A percentile compares a stretch with the other conserved stretches of the same genome.
phyloP scores from a whole-genome alignment of 352 stramenopile species.

The Globisporangium acanthophoron region DNA sequence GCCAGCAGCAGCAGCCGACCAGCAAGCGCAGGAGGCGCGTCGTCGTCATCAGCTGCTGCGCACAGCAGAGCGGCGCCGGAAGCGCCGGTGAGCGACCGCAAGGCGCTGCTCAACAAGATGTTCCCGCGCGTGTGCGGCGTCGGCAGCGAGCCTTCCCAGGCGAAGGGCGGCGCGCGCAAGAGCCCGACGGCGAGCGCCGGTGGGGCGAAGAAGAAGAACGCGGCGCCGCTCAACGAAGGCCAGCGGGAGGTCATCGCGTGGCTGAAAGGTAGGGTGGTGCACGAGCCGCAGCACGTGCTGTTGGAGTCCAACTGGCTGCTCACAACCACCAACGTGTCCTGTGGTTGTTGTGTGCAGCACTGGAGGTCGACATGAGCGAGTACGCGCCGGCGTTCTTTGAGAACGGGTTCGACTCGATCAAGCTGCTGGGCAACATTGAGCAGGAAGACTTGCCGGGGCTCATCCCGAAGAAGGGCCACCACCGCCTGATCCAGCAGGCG shows the following conservation, averaged over 20 bases:
- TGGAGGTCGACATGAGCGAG: conserved; percentile 81
- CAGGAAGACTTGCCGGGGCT: conserved; percentile 59
- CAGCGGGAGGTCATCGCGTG: conserved; percentile 80
- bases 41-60: neutral
- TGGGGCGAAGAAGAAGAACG: conserved; percentile 40
- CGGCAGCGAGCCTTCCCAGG: conserved; percentile 11
- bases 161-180: conserved; percentile 24
- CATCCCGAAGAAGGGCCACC: conserved; percentile 80
- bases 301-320: no score
- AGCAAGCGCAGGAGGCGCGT: no score
- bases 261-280: conserved; percentile 31
- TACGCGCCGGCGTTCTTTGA: conserved; percentile 84
- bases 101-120: conserved; percentile 76
- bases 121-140: conserved; percentile 72
- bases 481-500: conserved; percentile 76
- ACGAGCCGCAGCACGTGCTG: neutral
- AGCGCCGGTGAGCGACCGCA: conserved; percentile 31
- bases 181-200: conserved; percentile 13
- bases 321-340: no score
- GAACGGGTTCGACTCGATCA: conserved; percentile 86
- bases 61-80: neutral
- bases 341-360: conserved; percentile 7
- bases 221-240: conserved; percentile 40
- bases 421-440: conserved; percentile 74
- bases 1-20: neutral